Base-by-base conservation (phyloP, 352 stramenopile genomes). In the Phytophthora gonapodyides region DNA sequence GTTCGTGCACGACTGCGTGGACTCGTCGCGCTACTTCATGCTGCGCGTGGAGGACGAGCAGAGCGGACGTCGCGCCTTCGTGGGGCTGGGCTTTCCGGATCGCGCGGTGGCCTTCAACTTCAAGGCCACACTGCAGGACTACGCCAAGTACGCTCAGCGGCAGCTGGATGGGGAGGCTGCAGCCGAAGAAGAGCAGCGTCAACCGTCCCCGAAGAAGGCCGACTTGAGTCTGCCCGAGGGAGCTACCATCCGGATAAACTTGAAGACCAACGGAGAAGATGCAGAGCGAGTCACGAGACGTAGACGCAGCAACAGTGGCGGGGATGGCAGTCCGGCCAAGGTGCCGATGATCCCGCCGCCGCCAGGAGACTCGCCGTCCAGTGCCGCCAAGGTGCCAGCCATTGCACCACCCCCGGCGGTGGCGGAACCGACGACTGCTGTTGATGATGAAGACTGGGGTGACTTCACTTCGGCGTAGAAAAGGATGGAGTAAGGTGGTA, bases 11-110 rank as follows among this genome's bases (percentile, higher is more conserved):
- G 85, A 96, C 62, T 96, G 84, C 44, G 83, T 89, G 45, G 87
- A 96, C 62, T 94, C 87, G 49, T 96, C 87, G 47, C 83, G 87
- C 27, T 96, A 96, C 67, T 96, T 96, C 34, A 93, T 96, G 80
- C 31, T 96, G 15, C 87, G 87, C 51, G 78, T 93, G 49, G 85
- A 93, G 54, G 87, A 96, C 63, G 82, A 89, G 51, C 56, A 72
- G 36, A 92, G 76, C 16, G 77, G 82, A 34, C 84, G 84, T 27
- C 78, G 80, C 48, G 87, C 84, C 41, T 96, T 91, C 52, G 64
- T 96, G 6, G 87, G 87, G 44, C 74, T 94, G 16, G 87, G 87
- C 46, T 93, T 94, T 40, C 82, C 87, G 0, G 83, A 94, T 60
- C 82, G 87, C 34, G 63, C 84, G 6, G 76, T 62, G 15, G 87